Base-by-base conservation (phyloP, 1,139 yeast genomes). In the Candida glucosophila region DNA sequence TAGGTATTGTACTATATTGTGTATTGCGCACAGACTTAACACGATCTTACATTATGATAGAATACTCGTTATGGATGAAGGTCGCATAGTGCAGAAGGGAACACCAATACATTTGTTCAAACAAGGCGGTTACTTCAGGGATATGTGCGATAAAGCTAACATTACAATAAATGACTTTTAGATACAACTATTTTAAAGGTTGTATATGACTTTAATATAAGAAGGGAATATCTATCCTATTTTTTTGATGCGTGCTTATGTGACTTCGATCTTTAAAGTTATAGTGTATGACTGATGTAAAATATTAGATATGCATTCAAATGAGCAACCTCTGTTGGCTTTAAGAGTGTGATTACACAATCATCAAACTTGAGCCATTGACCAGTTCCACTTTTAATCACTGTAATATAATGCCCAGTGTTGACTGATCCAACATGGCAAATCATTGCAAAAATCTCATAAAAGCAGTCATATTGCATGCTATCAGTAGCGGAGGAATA, bases 331-430 rank as follows among this genome's bases (percentile, higher is more conserved):
- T 77, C 77, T 26, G 73, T 67, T 32, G 68, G 74, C 5, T 74
- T 48, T 11, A 85, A 67, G 29, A 73, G 50, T 2, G 88, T 72
- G n/a, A 90, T 81, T 42, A 78, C 74, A 14, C 92, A 77, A 53
- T 90, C 98, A 47, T 90, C 95, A 49, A 86, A 88, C 48, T 74
- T 77, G 46, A 79, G 79, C 98, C 98, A 90, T 43, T 67, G 56
- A 11, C 88, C 86, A 23, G 71, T 68, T 12, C 73, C 62, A 36
- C 68, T 73, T 47, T 86, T 88, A 35, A 82, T 68, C 40, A 78
- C 69, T 13, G 92, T 81, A 11, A 88, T 70, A 48, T 90, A 90
- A 52, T 90, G 98, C 8, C 98, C 98, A 2, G 96, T 90, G 46
- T 85, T 83, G 5, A 88, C 92, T 14, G 90, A 77, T 1, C 98